These are phyloP conservation scores for Pyrenochaeta sp. DNA, from an alignment of 2,329 filamentous ascomycete genomes.

Conservation along the genomic window DNA sequence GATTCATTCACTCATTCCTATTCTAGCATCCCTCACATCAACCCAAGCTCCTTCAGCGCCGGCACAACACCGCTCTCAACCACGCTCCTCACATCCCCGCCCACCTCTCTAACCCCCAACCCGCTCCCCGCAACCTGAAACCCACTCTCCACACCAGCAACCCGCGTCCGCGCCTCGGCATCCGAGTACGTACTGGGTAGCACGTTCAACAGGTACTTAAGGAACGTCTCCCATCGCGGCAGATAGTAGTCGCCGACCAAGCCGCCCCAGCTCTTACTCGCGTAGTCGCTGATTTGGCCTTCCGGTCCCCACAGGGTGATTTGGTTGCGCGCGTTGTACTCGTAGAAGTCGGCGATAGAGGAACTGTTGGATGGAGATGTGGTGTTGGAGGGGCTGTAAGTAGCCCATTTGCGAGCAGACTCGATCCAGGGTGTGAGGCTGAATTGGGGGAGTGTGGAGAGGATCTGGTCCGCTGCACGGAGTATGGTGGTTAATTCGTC, in stretches of 20 bases:
- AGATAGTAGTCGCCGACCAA: constrained; percentile 58
- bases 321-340: constrained; percentile 60
- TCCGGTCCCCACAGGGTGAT: constrained; percentile 61
- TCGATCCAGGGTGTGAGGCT: constrained; percentile 54
- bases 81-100: constrained; percentile 14
- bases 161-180: constrained; percentile 12
- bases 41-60: constrained; percentile 8
- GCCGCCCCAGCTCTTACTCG: constrained; percentile 59
- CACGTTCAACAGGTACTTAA: constrained; percentile 48
- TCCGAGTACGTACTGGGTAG: constrained; percentile 15
- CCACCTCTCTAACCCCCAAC: neutral
- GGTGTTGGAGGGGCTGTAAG: constrained; percentile 18
- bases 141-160: constrained; percentile 18
- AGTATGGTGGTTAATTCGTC: constrained; percentile 23
- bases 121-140: constrained; percentile 13
- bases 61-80: constrained; percentile 19
- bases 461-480: constrained; percentile 52
- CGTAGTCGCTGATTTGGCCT: constrained; percentile 61
- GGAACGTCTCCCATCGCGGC: constrained; percentile 58
- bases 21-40: neutral
- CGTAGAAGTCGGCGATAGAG: constrained; percentile 46
- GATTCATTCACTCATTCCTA: too few relatives aligned
- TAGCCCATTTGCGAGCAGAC: constrained; percentile 40
- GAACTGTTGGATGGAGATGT: constrained; percentile 38
- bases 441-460: constrained; percentile 55